Conservation (phyloP, 495 filamentous ascomycete genomes). For the Clavariopsis aquatica region DNA sequence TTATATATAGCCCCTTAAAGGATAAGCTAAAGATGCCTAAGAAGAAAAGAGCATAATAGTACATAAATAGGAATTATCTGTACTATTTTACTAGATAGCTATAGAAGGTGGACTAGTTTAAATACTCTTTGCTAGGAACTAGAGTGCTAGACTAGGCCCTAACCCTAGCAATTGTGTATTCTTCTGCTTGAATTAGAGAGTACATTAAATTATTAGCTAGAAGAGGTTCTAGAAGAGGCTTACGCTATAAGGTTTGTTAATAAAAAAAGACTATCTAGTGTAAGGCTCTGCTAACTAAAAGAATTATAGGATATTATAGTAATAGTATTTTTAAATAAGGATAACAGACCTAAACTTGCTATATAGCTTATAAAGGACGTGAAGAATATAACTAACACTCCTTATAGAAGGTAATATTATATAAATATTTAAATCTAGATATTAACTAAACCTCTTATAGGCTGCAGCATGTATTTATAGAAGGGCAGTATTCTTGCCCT, state of each 20-base stretch:
- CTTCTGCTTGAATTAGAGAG: conserved; percentile 16
- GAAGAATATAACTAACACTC: conserved; percentile 22
- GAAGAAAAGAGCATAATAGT: conserved; percentile 5
- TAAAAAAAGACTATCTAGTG: conserved; percentile 1
- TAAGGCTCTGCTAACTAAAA: conserved; percentile 8
- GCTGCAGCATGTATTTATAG: conserved; percentile 4
- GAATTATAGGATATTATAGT: conserved; percentile 12
- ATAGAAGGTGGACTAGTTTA: conserved; percentile 10
- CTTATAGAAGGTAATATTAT: conserved; percentile 16
- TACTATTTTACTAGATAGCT: conserved; percentile 1
- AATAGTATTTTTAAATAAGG: conserved; percentile 18
- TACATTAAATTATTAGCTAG: conserved; percentile 14
- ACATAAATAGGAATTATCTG: too few species aligned
- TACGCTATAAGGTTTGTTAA: conserved; percentile 13
- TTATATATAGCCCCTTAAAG: conserved; percentile 4
- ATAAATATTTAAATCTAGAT: too few species aligned
- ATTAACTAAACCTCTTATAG: background rate
- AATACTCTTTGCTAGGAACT: conserved; percentile 5
- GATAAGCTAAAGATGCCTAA: conserved; percentile 1
- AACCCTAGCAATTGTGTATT: conserved; percentile 6
- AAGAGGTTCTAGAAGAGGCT: conserved; percentile 17
- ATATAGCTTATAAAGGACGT: conserved; percentile 13
- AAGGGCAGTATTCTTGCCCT: conserved; percentile 6
- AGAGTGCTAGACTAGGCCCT: conserved; percentile 18
- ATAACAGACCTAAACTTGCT: conserved; percentile 16